These are phyloP conservation scores for Phytophthora ramorum DNA, from an alignment of 352 stramenopile genomes.

Conservation along the genomic window DNA sequence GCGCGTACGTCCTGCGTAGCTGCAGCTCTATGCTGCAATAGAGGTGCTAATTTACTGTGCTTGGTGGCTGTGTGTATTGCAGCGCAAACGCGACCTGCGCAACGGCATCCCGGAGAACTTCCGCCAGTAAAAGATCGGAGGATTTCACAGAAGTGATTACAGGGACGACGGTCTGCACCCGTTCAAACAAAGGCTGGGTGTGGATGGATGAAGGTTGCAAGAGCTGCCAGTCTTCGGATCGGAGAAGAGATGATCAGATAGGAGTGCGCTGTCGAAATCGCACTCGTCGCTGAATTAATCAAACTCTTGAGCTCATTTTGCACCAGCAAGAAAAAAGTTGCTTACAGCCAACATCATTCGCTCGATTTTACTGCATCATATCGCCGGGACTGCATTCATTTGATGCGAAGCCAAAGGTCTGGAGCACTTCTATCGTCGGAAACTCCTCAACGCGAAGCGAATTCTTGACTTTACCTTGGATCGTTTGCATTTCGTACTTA, in stretches of 20 bases:
- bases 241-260: neutral
- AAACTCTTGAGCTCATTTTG: slow-evolving; percentile 5
- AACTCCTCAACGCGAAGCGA: too few species aligned
- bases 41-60: neutral
- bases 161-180: too few species aligned
- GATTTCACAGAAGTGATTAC: too few species aligned
- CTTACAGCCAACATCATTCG: too few species aligned
- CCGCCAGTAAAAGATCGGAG: slow-evolving; percentile 47
- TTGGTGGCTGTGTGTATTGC: neutral
- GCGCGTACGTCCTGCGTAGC: slow-evolving; percentile 55
- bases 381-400: too few species aligned
- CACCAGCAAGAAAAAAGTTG: neutral
- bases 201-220: slow-evolving; percentile 1
- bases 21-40: neutral
- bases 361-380: too few species aligned
- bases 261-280: slow-evolving; percentile 10
- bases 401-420: too few species aligned
- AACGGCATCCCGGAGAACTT: slow-evolving; percentile 65
- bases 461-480: too few species aligned
- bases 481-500: slow-evolving; percentile 32
- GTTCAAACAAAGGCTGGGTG: slow-evolving; percentile 1
- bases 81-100: slow-evolving; percentile 53
- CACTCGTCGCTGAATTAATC: slow-evolving; percentile 2
- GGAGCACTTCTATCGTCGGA: too few species aligned
- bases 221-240: neutral